phyloP scores from a whole-genome alignment of 1,284 basidiomycete species.

The Sanguinoderma infundibulare region DNA sequence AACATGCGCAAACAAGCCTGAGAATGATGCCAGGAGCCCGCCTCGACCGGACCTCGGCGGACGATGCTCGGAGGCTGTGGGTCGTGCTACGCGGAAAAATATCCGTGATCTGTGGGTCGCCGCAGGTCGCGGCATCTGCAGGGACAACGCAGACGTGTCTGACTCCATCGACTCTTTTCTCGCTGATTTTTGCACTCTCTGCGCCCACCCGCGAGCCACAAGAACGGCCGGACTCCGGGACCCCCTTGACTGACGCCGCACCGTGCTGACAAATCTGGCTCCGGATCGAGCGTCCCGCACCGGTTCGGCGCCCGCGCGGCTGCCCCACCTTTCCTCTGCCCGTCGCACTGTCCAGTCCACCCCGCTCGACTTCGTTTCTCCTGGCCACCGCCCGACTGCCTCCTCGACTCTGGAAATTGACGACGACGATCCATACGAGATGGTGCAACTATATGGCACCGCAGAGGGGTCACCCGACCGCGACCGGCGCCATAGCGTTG shows the following conservation, averaged over 20 bases:
- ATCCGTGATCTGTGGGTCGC: neutral
- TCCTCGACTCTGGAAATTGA: slow-evolving; percentile 21
- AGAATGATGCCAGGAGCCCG: neutral
- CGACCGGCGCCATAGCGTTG: slow-evolving; percentile 15
- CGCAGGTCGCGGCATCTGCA: neutral
- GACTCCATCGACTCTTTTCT: neutral
- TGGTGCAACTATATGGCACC: slow-evolving; percentile 70
- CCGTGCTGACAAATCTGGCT: slow-evolving; percentile 25
- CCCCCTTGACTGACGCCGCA: neutral
- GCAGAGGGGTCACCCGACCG: slow-evolving; percentile 31
- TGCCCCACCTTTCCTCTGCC: slow-evolving; percentile 1
- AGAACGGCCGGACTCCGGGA: neutral
- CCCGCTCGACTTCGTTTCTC: slow-evolving; percentile 14
- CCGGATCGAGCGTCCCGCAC: slow-evolving; percentile 8
- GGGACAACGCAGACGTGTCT: neutral
- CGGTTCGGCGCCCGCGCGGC: slow-evolving; percentile 10
- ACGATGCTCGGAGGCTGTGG: slow-evolving; percentile 6
- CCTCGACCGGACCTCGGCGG: slow-evolving; percentile 2
- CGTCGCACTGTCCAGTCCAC: slow-evolving; percentile 19
- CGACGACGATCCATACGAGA: slow-evolving; percentile 49
- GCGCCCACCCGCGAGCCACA: neutral
- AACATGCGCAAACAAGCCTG: slow-evolving; percentile 32
- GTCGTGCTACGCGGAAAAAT: neutral
- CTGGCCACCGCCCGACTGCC: slow-evolving; percentile 10
- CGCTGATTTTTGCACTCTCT: neutral